Evolutionary conservation across 2,329 filamentous ascomycete genomes (phyloP), one percentile per base, ranked within the genome.

Genomic region (Lojkania enalia): DNA sequence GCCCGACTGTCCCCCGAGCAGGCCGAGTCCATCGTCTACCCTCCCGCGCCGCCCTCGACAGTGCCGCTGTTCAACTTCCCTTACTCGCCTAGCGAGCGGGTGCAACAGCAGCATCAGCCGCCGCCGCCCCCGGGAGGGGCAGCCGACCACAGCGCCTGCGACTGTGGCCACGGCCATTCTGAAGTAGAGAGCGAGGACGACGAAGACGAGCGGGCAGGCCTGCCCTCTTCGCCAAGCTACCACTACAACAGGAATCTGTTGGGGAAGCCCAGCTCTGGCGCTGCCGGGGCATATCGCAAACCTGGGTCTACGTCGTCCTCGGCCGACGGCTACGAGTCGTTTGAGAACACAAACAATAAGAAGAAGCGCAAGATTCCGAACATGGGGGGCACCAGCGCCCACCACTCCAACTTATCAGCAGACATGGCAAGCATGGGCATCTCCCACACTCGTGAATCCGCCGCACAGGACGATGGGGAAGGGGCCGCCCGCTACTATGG

Each of bases 321-420:
- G 18, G 79, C 82, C 9, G 92, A 97, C 67, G 90, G 91, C 12
- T 97, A 97, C 68, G 94, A 99, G 69, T 94, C 90, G 5, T 95
- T 96, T 61, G 94, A 99, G 71, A 97, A 97, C 62, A 95, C 90
- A 25, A 97, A 96, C 70, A 99, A 99, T 68, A 99, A 99, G 73
- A 99, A 97, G 77, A 97, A 99, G 72, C 83, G 94, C 57, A 99
- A 99, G 73, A 97, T 99, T 27, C 94, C 94, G 0, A 90, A 90
- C 0, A 90, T 89, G 7, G 87, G 88, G 14, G 87, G 88, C 59
- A 77, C 84, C 12, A 81, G 74, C 42, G 72, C 77, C 51, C 80
- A 83, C 61, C 77, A 83, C 52, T 54, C 59, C 27, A 74, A 75
- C 44, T 70, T 87, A 39, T 83, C 82, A 13, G 77, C 81, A 20